Base-by-base conservation (phyloP, 2,329 filamentous ascomycete genomes). In the Didymella arachidicola region DNA sequence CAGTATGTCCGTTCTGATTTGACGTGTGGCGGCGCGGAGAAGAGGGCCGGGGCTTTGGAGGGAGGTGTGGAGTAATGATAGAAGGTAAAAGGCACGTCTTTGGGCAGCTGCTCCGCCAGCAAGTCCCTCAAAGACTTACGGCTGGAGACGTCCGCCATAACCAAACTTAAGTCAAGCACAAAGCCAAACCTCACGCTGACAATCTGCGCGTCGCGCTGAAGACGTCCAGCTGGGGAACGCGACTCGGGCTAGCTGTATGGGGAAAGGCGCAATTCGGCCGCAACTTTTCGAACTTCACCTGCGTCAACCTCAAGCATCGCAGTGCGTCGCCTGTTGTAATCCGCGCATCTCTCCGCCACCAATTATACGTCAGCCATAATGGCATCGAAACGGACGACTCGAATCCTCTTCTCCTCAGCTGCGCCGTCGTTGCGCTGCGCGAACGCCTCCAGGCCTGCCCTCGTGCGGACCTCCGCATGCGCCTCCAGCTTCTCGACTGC, bases 31-130 rank as follows among this genome's bases (percentile, higher is more conserved):
- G 91, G 88, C 32, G 93, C 85, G 34, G 91, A 89, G 79, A 90
- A 97, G 42, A 99, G 86, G 16, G 94, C 85, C 8, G 88, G 84
- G 62, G 88, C 89, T 72, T 84, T 84, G 32, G 87, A 89, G 5
- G 94, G 91, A 14, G 91, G 90, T 5, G 93, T 96, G 25, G 92
- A 96, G 67, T 97, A 81, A 80, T 99, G 94, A 76, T 96, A 89
- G 70, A 94, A 83, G 63, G 84, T 88, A 74, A 96, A 90, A 46
- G 78, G 75, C 64, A 82, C 79, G 58, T 79, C 80, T 51, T 80
- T 75, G 26, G 86, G 84, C 43, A 88, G 77, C 51, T 78, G 80
- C 50, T 80, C 79, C 43, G 82, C 79, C 59, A 89, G 79, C 53
- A 81, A 75, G 61, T 83, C 78, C 55, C 66, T 68, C 59, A 79